Conservation (phyloP, 2,329 filamentous ascomycete genomes). For the Aureobasidium sp. region DNA sequence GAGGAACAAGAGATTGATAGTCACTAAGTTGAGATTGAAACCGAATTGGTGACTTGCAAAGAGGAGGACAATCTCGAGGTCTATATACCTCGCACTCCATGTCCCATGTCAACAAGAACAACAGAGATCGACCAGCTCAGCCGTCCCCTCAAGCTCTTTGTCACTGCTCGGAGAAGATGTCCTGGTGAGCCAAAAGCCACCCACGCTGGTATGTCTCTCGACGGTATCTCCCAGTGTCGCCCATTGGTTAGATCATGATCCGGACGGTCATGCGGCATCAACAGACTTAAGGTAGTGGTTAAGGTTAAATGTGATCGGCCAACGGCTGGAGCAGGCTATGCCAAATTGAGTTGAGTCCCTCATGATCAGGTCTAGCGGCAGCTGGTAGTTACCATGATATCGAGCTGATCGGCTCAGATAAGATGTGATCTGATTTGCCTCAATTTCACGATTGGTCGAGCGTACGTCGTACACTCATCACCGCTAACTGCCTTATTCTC, state of each 20-base stretch:
- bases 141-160: not conserved
- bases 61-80: not conserved
- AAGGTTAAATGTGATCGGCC: conserved; percentile 13
- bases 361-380: not conserved
- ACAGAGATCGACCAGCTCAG: not conserved
- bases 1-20: not conserved
- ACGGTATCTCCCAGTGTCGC: not conserved
- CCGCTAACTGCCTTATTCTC: not conserved
- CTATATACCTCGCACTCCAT: not conserved
- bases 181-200: not conserved
- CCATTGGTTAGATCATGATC: not conserved
- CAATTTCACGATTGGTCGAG: not conserved
- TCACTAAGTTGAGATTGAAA: not conserved
- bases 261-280: not conserved
- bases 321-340: not conserved
- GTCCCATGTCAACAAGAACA: not conserved
- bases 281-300: conserved; percentile 11
- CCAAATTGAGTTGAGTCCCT: not conserved
- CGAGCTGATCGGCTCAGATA: conserved; percentile 2
- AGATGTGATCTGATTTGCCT: not conserved
- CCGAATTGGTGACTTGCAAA: not conserved
- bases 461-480: not conserved
- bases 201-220: not conserved
- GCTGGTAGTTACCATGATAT: not conserved
- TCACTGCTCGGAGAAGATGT: not conserved